phyloP scores from a whole-genome alignment of 257 asterid species.

The Coffea canephora region DNA sequence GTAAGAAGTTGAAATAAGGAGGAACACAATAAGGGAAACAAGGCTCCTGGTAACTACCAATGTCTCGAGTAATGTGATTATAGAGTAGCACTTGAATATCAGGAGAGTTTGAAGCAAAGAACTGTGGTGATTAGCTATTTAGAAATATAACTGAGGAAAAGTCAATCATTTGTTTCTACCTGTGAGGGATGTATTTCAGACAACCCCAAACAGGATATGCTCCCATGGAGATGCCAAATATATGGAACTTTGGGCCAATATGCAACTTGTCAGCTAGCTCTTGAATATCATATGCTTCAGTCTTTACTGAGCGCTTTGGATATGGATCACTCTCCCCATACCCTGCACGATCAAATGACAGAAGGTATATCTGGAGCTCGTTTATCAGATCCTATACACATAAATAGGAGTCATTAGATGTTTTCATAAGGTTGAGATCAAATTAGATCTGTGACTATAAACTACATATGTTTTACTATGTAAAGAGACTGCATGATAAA shows the following conservation, averaged over 20 bases:
- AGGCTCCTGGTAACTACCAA: too few species aligned
- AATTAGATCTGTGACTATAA: neutral
- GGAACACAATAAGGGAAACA: neutral
- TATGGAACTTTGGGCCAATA: constrained; percentile 61
- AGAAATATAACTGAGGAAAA: neutral
- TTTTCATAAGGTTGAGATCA: too few species aligned
- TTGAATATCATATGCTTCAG: constrained; percentile 79
- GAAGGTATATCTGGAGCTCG: constrained; percentile 52
- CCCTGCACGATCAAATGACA: constrained; percentile 86
- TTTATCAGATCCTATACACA: constrained; percentile 51
- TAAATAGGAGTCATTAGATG: neutral
- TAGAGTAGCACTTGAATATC: neutral
- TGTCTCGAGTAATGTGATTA: neutral
- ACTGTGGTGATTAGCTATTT: neutral
- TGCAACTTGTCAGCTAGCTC: constrained; percentile 76
- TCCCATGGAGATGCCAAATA: constrained; percentile 78
- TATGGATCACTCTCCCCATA: constrained; percentile 92
- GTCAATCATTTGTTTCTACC: constrained; percentile 34
- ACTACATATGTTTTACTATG: too few species aligned
- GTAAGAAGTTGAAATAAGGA: neutral
- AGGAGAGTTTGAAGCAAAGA: neutral
- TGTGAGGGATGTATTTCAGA: constrained; percentile 71
- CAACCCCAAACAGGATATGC: constrained; percentile 66
- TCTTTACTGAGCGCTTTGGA: constrained; percentile 65
- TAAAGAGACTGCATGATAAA: neutral